Conservation (phyloP, 1,284 basidiomycete genomes). For the Athelia sp. region DNA sequence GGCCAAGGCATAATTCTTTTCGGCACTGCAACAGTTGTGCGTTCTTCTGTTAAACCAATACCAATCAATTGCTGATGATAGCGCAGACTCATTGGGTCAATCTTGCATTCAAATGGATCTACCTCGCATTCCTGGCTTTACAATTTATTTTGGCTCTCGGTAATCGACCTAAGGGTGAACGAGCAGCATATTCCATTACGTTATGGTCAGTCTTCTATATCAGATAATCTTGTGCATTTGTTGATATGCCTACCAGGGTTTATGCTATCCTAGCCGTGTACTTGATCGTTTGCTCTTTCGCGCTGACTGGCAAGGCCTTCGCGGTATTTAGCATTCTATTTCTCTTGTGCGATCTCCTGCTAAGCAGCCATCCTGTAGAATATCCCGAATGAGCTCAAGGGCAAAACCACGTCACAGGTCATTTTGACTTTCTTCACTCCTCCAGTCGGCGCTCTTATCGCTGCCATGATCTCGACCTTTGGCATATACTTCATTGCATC, state of each 20-base stretch:
- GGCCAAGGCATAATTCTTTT: constrained; percentile 62
- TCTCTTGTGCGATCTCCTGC: background rate
- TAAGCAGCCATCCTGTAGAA: constrained; percentile 34
- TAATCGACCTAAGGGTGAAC: constrained; percentile 94
- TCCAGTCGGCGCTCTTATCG: constrained; percentile 80
- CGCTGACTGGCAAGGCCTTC: constrained; percentile 78
- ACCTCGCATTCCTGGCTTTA: constrained; percentile 78
- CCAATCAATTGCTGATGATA: constrained; percentile 6
- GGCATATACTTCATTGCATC: constrained; percentile 32
- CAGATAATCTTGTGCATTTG: background rate
- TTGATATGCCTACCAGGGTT: constrained; percentile 47
- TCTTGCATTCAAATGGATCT: constrained; percentile 80
- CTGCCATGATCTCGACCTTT: constrained; percentile 86
- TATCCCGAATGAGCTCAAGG: constrained; percentile 49
- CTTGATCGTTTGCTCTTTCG: constrained; percentile 80
- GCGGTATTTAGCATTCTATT: constrained; percentile 36
- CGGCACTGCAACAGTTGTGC: constrained; percentile 58
- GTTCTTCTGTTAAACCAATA: constrained; percentile 23
- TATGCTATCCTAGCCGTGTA: constrained; percentile 79
- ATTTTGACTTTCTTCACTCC: constrained; percentile 62
- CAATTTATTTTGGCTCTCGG: constrained; percentile 93
- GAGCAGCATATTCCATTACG: constrained; percentile 75
- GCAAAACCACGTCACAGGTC: constrained; percentile 40
- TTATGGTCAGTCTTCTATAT: constrained; percentile 52
- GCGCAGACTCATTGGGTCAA: constrained; percentile 89